Conservation (phyloP, 148 eudicot genomes). For the Persicaria maculosa region DNA sequence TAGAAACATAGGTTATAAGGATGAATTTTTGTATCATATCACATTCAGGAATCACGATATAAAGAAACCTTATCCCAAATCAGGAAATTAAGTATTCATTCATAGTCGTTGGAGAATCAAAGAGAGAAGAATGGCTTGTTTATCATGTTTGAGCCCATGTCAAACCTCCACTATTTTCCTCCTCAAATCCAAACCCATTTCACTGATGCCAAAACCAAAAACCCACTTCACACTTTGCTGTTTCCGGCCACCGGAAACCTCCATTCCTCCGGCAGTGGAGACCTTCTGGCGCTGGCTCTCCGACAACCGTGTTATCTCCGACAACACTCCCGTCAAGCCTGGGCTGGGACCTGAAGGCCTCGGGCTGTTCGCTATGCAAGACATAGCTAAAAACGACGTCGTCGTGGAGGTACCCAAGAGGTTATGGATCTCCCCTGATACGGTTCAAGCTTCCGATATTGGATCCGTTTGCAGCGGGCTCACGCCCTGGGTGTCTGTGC, state of each 20-base stretch:
- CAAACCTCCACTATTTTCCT: conserved; percentile 6
- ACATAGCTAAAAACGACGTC: conserved; percentile 63
- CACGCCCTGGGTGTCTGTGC: conserved; percentile 87
- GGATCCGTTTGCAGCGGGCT: conserved; percentile 66
- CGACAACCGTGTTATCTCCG: conserved; percentile 48
- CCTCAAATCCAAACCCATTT: conserved; percentile 3
- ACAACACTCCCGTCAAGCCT: conserved; percentile 68
- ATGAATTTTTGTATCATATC: no score
- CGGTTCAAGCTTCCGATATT: conserved; percentile 62
- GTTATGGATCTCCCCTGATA: conserved; percentile 77
- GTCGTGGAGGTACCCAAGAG: conserved; percentile 86
- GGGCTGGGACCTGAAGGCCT: conserved; percentile 62
- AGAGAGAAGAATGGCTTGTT: conserved; percentile 7
- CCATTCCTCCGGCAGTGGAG: conserved; percentile 36
- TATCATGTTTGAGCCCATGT: background rate
- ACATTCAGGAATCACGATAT: no score
- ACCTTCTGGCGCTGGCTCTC: conserved; percentile 88
- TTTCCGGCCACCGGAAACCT: conserved; percentile 30
- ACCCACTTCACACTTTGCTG: conserved; percentile 22
- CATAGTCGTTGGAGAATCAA: background rate
- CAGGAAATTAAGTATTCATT: no score
- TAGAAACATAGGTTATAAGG: no score
- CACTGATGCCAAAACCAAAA: conserved; percentile 16
- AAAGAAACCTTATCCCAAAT: no score
- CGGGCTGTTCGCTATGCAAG: conserved; percentile 70